Evolutionary conservation across 345 rosid genomes (phyloP).

Genomic region (Dimocarpus longan): DNA sequence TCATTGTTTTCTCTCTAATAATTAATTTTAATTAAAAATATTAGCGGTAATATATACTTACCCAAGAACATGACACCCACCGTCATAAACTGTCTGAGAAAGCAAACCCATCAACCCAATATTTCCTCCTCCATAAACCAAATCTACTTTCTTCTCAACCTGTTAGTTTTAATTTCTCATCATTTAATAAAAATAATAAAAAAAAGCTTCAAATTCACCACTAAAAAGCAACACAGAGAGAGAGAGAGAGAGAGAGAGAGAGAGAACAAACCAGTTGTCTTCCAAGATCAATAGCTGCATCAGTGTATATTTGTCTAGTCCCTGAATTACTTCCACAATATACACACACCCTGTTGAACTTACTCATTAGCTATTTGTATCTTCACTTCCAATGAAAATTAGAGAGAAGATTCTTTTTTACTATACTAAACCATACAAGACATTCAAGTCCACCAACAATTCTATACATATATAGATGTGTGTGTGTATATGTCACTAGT

Average conservation of each 20-base stretch:
- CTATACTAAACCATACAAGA: too few relatives aligned
- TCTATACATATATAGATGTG: too few relatives aligned
- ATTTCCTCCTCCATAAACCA: constrained; percentile 51
- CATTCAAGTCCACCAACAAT: too few relatives aligned
- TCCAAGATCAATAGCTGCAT: constrained; percentile 46
- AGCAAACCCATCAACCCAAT: constrained; percentile 44
- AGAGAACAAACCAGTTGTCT: constrained; percentile 29
- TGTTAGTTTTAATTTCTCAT: constrained; percentile 7
- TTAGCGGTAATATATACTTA: constrained; percentile 8
- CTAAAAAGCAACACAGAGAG: not conserved
- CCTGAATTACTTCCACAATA: constrained; percentile 52
- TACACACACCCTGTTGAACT: constrained; percentile 47
- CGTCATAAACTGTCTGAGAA: constrained; percentile 38
- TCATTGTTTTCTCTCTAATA: too few relatives aligned
- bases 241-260: not conserved
- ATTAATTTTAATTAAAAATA: too few relatives aligned
- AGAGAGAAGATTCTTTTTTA: too few relatives aligned
- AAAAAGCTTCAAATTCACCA: not conserved
- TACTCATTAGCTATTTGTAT: constrained; percentile 27
- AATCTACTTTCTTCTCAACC: constrained; percentile 39
- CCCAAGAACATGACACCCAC: constrained; percentile 46
- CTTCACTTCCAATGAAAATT: too few relatives aligned
- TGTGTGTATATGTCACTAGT: too few relatives aligned
- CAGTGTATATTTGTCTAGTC: constrained; percentile 38
- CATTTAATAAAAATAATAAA: not conserved